Conservation (phyloP, 495 filamentous ascomycete genomes). For the Neurospora intermedia region DNA sequence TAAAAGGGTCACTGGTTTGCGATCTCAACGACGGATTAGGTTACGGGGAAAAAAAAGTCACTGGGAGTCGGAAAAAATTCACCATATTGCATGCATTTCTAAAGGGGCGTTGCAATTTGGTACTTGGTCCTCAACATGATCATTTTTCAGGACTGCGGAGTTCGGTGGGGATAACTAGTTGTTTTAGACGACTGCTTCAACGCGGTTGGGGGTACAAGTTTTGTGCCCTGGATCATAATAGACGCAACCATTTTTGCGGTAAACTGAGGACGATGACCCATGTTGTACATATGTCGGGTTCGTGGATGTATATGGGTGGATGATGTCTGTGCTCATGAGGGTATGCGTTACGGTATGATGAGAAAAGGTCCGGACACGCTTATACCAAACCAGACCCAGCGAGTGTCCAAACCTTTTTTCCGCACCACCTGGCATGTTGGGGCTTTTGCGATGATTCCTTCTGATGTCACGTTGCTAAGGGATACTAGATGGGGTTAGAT, state of each 20-base stretch:
- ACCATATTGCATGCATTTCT: constrained; percentile 24
- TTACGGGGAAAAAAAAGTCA: constrained; percentile 8
- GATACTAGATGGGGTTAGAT: not conserved
- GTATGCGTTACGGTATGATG: too few relatives aligned
- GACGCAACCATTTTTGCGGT: not conserved
- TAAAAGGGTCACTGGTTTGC: not conserved
- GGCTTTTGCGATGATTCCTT: not conserved
- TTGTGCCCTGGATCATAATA: not conserved
- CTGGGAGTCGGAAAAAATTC: constrained; percentile 22
- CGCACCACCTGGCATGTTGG: not conserved
- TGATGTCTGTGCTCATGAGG: not conserved
- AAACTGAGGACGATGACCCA: not conserved
- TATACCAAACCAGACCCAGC: too few relatives aligned
- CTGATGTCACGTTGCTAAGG: not conserved
- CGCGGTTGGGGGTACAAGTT: constrained; percentile 11
- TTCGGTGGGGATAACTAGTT: constrained; percentile 14
- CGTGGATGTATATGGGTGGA: not conserved
- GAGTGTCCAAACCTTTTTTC: too few relatives aligned
- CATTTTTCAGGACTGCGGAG: constrained; percentile 18
- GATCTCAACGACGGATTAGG: constrained; percentile 19
- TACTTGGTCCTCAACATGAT: constrained; percentile 25
- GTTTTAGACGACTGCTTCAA: constrained; percentile 23
- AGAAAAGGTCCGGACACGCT: too few relatives aligned
- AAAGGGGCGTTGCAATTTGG: constrained; percentile 27
- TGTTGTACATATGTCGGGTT: not conserved